Percentiles rank a stretch among this genome's conserved stretches.
Evolutionary conservation across 306 rosid species (phyloP).

Genomic region (Fagus sylvatica): DNA sequence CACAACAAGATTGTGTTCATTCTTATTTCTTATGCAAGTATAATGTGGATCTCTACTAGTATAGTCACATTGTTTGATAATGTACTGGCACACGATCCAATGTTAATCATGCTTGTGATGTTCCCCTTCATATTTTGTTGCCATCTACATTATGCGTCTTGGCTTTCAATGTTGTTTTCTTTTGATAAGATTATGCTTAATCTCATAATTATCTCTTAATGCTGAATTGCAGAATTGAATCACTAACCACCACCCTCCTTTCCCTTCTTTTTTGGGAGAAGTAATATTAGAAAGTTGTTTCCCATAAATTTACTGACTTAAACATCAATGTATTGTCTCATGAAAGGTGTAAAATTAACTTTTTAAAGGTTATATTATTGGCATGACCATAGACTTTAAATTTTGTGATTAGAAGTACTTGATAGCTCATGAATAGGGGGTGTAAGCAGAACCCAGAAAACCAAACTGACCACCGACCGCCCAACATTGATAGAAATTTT

Average conservation of each 20-base stretch:
- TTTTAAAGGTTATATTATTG: neutral
- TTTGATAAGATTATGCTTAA: neutral
- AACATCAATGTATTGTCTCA: neutral
- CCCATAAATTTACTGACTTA: neutral
- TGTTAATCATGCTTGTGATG: neutral
- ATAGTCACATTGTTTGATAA: neutral
- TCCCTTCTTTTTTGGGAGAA: neutral
- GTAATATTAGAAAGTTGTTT: neutral
- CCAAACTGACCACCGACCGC: no score
- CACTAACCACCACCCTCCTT: neutral
- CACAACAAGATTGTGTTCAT: neutral
- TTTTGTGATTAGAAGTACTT: neutral
- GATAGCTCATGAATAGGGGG: neutral
- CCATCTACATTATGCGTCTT: neutral
- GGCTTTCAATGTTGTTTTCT: neutral
- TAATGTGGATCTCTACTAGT: neutral
- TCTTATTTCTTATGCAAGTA: neutral
- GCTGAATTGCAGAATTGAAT: neutral
- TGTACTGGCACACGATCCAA: neutral
- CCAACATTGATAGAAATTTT: no score
- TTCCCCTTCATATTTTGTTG: neutral
- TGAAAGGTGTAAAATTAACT: neutral
- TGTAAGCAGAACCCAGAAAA: no score
- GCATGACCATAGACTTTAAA: neutral
- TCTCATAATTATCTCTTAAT: neutral